Base-by-base conservation (phyloP, 306 rosid genomes). In the Urtica urens region DNA sequence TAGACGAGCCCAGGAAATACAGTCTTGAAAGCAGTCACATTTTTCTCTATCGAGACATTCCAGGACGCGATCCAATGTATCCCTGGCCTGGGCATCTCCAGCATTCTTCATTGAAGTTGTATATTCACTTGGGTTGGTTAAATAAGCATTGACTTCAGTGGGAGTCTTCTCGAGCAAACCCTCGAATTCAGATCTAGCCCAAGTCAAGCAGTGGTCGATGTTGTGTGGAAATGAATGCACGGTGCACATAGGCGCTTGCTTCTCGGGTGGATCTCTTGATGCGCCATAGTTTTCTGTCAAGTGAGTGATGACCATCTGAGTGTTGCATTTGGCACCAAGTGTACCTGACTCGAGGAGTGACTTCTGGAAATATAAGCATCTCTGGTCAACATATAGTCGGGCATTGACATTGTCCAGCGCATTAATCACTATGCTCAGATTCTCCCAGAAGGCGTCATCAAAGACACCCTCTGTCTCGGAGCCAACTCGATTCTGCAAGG, bases 121-220 rank as follows among this genome's bases (percentile, higher is more conserved):
- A 67, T 85, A 90, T 54, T 90, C 99, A 75, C 66, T 65, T 11
- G 99, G 94, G 39, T 77, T 90, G 46, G 94, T 66, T 65, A 90
- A 62, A 71, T 62, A 90, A 40, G 85, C 72, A 60, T 90, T 90
- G 42, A 85, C 99, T 67, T 90, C 99, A 42, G 94, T 79, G 0
- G 99, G 95, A 51, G 92, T 90, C 74, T 90, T 90, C 83, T 85
- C 99, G 38, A 90, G 79, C 71, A 85, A 73, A 40, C 99, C 99
- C 78, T 90, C 99, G 59, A 90, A 90, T 67, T 90, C 99, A 12
- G 99, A 90, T 59, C 99, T 84, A 49, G 95, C 99, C 99, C 99
- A 90, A 27, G 99, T 90, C 81, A 90, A 69, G 76, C 99, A 90
- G 60, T 90, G 99, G 38, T 90, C 95, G 56, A 90, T 90, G 65